Percentiles rank a stretch among this genome's conserved stretches.
These are phyloP conservation scores for Prunus armeniaca DNA, from an alignment of 306 rosid genomes.

Conservation along the genomic window DNA sequence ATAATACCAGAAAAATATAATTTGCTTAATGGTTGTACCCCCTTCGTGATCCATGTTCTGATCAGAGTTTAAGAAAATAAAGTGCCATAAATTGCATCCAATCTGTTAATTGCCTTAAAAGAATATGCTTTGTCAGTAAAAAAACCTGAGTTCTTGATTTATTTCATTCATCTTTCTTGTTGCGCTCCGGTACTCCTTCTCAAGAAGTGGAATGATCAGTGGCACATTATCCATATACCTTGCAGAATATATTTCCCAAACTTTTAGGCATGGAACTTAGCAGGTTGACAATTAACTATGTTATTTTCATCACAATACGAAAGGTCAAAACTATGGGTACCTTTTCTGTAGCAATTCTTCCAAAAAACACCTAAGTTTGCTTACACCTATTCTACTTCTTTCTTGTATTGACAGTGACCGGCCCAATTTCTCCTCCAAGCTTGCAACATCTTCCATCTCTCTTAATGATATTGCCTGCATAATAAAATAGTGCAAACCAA, in stretches of 20 bases:
- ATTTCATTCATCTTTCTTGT: slow-evolving; percentile 73
- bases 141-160: slow-evolving; percentile 82
- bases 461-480: slow-evolving; percentile 73
- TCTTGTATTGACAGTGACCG: slow-evolving; percentile 73
- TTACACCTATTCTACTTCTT: slow-evolving; percentile 88
- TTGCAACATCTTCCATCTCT: slow-evolving; percentile 80
- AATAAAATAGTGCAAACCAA: slow-evolving; percentile 7
- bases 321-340: slow-evolving; percentile 24
- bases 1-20: neutral
- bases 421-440: slow-evolving; percentile 80
- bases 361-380: slow-evolving; percentile 77
- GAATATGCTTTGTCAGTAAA: neutral
- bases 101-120: neutral
- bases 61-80: neutral
- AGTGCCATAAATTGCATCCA: neutral
- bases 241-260: slow-evolving; percentile 33
- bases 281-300: slow-evolving; percentile 1
- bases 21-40: neutral
- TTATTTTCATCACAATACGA: neutral
- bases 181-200: slow-evolving; percentile 79
- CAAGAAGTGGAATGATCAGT: slow-evolving; percentile 91
- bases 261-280: slow-evolving; percentile 22
- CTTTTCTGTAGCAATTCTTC: slow-evolving; percentile 91
- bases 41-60: neutral
- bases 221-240: slow-evolving; percentile 95